Evolutionary conservation across 2,329 filamentous ascomycete species (phyloP), one percentile per base, ranked within the genome.

Genomic region (Fusarium compactum): DNA sequence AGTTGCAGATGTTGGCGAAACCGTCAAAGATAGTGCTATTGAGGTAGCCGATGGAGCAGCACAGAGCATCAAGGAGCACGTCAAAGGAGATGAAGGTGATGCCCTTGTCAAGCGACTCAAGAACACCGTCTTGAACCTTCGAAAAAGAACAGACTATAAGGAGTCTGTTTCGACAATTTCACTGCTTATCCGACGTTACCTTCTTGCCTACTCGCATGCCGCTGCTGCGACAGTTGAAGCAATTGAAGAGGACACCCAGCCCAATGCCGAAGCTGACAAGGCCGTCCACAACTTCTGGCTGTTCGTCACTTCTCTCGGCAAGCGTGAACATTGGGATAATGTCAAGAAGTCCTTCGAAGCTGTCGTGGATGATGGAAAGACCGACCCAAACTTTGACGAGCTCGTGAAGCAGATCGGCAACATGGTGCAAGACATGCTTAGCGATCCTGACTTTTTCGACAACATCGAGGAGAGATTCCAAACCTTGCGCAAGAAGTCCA

Each of bases 391-490:
- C 56, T 96, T 97, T 64, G 94, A 98, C 74, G 84, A 89, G 16
- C 82, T 97, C 27, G 88, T 97, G 77, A 85, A 85, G 24, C 89
- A 97, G 47, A 83, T 95, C 30, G 92, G 91, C 14, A 88, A 90
- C 58, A 88, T 92, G 6, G 80, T 97, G 7, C 91, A 97, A 76
- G 90, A 91, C 67, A 90, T 98, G 78, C 83, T 98, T 44, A 96
- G 90, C 0, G 92, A 98, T 67, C 95, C 95, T 0, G 87, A 90
- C 6, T 98, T 97, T 80, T 93, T 97, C 74, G 92, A 95, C 48
- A 86, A 93, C 41, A 89, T 90, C 1, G 89, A 92, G 25, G 79
- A 85, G 51, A 84, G 85, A 12, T 80, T 90, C 40, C 79, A 84
- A 16, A 80, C 85, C 5, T 71, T 91, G 8, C 83, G 86, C 30